These are phyloP conservation scores for Metschnikowia reukaufii DNA, from an alignment of 805 yeast genomes.

Conservation along the genomic window DNA sequence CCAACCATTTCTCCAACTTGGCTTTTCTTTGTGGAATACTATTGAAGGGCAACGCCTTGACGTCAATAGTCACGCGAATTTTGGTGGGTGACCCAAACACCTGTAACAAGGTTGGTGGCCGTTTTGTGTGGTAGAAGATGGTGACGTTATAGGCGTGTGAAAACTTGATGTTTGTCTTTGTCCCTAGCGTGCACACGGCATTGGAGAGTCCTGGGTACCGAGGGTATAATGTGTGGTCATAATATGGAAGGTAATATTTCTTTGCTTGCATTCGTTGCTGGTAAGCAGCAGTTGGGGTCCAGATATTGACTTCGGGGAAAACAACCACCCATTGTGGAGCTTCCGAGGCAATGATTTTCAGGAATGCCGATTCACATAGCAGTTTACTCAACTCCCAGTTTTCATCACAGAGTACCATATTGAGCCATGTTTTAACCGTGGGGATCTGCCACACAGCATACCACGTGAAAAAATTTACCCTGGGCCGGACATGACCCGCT, in stretches of 20 bases:
- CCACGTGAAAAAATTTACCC: slow-evolving; percentile 70
- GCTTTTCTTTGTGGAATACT: slow-evolving; percentile 53
- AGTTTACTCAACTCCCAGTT: slow-evolving; percentile 59
- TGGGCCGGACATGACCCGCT: slow-evolving; percentile 35
- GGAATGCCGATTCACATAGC: slow-evolving; percentile 37
- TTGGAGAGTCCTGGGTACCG: slow-evolving; percentile 62
- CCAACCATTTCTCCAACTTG: slow-evolving; percentile 74
- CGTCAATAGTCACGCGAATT: slow-evolving; percentile 46
- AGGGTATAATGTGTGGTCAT: slow-evolving; percentile 71
- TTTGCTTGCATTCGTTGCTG: slow-evolving; percentile 57
- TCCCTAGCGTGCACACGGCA: slow-evolving; percentile 43
- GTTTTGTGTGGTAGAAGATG: slow-evolving; percentile 36
- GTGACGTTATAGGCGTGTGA: slow-evolving; percentile 57
- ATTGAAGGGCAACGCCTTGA: slow-evolving; percentile 45
- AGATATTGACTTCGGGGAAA: slow-evolving; percentile 85
- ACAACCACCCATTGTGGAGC: slow-evolving; percentile 62
- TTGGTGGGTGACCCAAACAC: slow-evolving; percentile 28
- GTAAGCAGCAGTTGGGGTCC: slow-evolving; percentile 47
- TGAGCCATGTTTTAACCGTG: slow-evolving; percentile 44
- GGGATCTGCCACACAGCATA: slow-evolving; percentile 64
- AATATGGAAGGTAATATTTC: slow-evolving; percentile 58
- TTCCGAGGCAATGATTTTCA: slow-evolving; percentile 34
- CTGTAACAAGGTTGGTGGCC: slow-evolving; percentile 33
- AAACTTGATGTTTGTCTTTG: slow-evolving; percentile 34
- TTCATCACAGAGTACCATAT: slow-evolving; percentile 60